Evolutionary conservation across 495 filamentous ascomycete genomes (phyloP).

Genomic region (Entonaema liquescens): DNA sequence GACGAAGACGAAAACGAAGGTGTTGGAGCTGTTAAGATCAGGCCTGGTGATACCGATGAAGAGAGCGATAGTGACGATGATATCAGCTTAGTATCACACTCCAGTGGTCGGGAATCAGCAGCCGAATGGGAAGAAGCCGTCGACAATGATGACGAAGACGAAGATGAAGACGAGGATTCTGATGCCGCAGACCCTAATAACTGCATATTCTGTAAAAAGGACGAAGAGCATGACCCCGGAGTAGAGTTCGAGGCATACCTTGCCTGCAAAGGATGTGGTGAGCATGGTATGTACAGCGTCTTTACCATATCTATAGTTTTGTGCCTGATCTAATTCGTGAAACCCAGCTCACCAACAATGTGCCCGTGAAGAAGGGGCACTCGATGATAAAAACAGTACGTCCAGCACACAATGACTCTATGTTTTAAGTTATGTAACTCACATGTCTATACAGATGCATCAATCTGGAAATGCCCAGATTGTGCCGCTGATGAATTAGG

Average conservation of each 20-base stretch:
- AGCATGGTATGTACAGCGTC: conserved; percentile 76
- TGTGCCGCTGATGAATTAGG: conserved; percentile 75
- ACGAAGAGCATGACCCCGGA: conserved; percentile 86
- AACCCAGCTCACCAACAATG: conserved; percentile 89
- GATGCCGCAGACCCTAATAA: conserved; percentile 71
- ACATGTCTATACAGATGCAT: conserved; percentile 57
- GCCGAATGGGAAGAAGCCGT: conserved; percentile 72
- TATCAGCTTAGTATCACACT: conserved; percentile 50
- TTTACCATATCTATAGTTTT: conserved; percentile 41
- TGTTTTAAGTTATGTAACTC: conserved; percentile 35
- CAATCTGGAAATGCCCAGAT: conserved; percentile 80
- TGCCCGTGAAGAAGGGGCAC: conserved; percentile 78
- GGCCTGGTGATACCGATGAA: conserved; percentile 62
- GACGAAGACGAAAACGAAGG: conserved; percentile 66
- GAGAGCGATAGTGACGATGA: conserved; percentile 50
- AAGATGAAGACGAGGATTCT: conserved; percentile 64
- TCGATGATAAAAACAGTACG: conserved; percentile 57
- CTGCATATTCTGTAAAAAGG: conserved; percentile 78
- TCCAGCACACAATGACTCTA: background rate
- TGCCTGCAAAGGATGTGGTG: conserved; percentile 79
- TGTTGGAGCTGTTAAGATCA: conserved; percentile 79
- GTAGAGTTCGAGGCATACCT: conserved; percentile 90
- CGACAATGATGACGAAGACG: conserved; percentile 74
- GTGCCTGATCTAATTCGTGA: conserved; percentile 51
- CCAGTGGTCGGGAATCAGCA: conserved; percentile 64